A percentile compares a stretch with the other conserved stretches of the same genome.
Evolutionary conservation across 129 eudicot genomes (phyloP).

Genomic region (Helianthus annuus): HanXRQr2.0-SUNRISE NC_035437.2:103230338-103230837

Average conservation of each 20-base stretch:
- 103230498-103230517: slow-evolving; percentile 99
- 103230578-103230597: slow-evolving; percentile 58
- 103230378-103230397: background rate
- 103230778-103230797: background rate
- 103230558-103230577: slow-evolving; percentile 95
- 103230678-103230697: slow-evolving; percentile 32
- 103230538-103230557: slow-evolving; percentile 96
- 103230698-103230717: slow-evolving; percentile 99
- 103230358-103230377: background rate
- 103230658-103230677: background rate
- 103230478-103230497: slow-evolving; percentile 97
- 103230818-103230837: too few relatives aligned
- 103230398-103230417: background rate
- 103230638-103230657: background rate
- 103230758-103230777: slow-evolving; percentile 45
- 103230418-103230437: background rate
- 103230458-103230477: slow-evolving; percentile 98
- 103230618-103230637: slow-evolving; percentile 12
- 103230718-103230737: slow-evolving; percentile 98
- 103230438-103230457: slow-evolving; percentile 62
- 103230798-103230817: background rate
- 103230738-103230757: slow-evolving; percentile 90
- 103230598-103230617: slow-evolving; percentile 76
- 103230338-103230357: slow-evolving; percentile 51
- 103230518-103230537: slow-evolving; percentile 94